Base-by-base conservation (phyloP, 129 eudicot genomes). In the Tanacetum coccineum region DNA sequence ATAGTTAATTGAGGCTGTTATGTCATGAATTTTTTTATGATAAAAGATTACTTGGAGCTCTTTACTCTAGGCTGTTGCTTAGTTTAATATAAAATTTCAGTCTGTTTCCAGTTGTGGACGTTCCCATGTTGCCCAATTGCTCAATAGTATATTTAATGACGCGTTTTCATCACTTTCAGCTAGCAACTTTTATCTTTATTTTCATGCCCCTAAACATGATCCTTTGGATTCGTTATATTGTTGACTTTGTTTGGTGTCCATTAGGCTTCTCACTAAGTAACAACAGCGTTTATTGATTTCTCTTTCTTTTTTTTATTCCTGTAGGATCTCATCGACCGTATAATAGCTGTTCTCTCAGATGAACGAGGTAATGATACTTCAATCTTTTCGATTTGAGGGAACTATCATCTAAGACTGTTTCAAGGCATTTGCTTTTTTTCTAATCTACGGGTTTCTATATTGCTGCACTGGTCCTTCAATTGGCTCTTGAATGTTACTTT, bases 311-410 rank as follows among this genome's bases (percentile, higher is more conserved):
- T 67, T 50, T 68, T 68, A 52, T 68, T 57, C 11, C 12, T 74
- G 71, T 74, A 94, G 99, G 99, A 94, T 74, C 99, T 94, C 44
- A 86, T 83, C 67, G 97, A 89, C 53, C 84, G 99, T 26, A 82
- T 94, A 75, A 60, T 87, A 75, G 79, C 81, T 56, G 72, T 84
- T 65, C 80, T 94, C 46, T 82, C 93, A 4, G 95, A 89, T 76
- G 99, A 89, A 15, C 83, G 80, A 70, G 99, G 99, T 89, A 79
- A 74, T 59, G 36, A 4, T 59, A 15, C 20, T 13, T 10, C n/a
- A n/a, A 0, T 30, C n/a, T 59, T 30, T 56, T 11, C 11, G 17
- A 21, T 11, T 56, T 56, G 4, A 11, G 15, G 5, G 36, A 56
- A 13, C 14, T 56, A 21, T 56, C 36, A 56, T 21, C 5, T 21